Conservation (phyloP, 1,284 basidiomycete genomes). For the Neonothopanus nambi region DNA sequence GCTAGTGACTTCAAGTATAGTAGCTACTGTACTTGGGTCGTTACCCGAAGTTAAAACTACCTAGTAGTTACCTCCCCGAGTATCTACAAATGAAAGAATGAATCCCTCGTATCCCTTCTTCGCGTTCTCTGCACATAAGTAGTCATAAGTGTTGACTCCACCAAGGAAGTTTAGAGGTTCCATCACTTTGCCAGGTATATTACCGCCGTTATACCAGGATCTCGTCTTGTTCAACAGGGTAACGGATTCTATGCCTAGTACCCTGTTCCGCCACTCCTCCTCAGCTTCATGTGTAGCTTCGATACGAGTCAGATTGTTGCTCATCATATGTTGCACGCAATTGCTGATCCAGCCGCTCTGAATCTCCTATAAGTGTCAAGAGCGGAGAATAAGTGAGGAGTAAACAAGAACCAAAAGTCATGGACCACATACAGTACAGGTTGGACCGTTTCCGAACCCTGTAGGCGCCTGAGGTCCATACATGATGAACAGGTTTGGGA, state of each 20-base stretch:
- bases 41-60: too few relatives aligned
- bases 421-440: slow-evolving; percentile 18
- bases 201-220: slow-evolving; percentile 8
- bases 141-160: slow-evolving; percentile 21
- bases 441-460: slow-evolving; percentile 24
- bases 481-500: slow-evolving; percentile 28
- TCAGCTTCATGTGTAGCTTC: slow-evolving; percentile 22
- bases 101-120: slow-evolving; percentile 25
- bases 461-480: slow-evolving; percentile 27
- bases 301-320: slow-evolving; percentile 19
- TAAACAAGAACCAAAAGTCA: not conserved
- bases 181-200: slow-evolving; percentile 14
- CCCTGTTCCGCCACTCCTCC: slow-evolving; percentile 15
- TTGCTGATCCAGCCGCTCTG: slow-evolving; percentile 26
- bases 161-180: slow-evolving; percentile 26
- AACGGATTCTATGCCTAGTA: not conserved
- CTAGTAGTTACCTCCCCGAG: too few relatives aligned
- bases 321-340: slow-evolving; percentile 22
- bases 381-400: not conserved
- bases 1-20: too few relatives aligned
- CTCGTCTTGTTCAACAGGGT: not conserved
- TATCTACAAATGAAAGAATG: slow-evolving; percentile 2
- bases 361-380: slow-evolving; percentile 19
- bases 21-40: too few relatives aligned
- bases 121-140: slow-evolving; percentile 18